These are phyloP conservation scores for Ophiostoma quercus DNA, from an alignment of 2,329 filamentous ascomycete species.

Conservation along the genomic window DNA sequence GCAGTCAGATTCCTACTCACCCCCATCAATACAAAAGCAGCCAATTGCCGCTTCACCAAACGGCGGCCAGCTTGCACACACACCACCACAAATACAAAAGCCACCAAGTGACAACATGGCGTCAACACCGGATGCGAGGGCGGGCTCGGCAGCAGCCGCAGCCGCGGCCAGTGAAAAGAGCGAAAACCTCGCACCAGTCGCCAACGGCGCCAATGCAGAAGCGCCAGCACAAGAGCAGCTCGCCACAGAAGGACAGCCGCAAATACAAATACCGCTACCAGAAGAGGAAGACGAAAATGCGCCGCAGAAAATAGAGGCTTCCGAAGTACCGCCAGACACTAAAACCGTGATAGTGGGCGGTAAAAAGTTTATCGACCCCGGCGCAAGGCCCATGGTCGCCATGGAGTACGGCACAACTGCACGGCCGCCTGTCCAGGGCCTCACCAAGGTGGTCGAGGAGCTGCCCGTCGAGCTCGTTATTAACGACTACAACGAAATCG, in stretches of 20 bases:
- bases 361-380: conserved; percentile 1
- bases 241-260: neutral
- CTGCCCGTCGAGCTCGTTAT: conserved; percentile 33
- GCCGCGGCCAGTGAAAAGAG: neutral
- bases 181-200: conserved; percentile 2
- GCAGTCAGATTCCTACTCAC: neutral
- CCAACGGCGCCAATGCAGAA: neutral
- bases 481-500: conserved; percentile 27
- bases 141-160: neutral
- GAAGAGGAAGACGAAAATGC: conserved; percentile 9
- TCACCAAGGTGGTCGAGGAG: conserved; percentile 31
- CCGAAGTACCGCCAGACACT: neutral
- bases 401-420: conserved; percentile 37
- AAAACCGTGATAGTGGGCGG: neutral
- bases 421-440: conserved; percentile 37
- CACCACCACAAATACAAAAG: neutral
- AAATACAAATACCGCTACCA: neutral
- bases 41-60: neutral
- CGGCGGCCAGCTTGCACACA: neutral
- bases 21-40: neutral
- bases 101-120: conserved; percentile 2
- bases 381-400: conserved; percentile 16
- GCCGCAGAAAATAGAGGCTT: neutral
- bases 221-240: neutral
- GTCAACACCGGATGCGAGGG: neutral